Percentiles rank a stretch among this genome's conserved stretches.
Conservation (phyloP, 2,329 filamentous ascomycete species). For the Gnomoniopsis sp. region DNA sequence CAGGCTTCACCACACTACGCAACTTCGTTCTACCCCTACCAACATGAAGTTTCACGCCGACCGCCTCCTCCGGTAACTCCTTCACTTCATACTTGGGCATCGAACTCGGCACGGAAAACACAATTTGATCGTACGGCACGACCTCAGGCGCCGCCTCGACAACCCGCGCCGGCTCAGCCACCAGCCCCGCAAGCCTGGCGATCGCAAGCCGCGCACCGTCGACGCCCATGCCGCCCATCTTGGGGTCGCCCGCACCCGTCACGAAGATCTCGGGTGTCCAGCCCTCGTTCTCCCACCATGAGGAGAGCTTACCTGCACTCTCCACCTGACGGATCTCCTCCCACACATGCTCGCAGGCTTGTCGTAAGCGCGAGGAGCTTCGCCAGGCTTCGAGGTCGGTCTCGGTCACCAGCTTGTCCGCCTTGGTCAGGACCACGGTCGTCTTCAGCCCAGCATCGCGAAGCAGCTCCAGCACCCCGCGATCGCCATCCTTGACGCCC, state of each 20-base stretch:
- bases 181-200: conserved; percentile 30
- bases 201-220: conserved; percentile 31
- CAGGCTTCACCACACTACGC: background rate
- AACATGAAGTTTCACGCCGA: conserved; percentile 1
- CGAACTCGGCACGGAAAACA: conserved; percentile 19
- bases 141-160: conserved; percentile 19
- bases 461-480: conserved; percentile 44
- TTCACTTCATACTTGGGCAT: conserved; percentile 1
- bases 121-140: conserved; percentile 33
- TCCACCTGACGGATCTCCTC: conserved; percentile 26
- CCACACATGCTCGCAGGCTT: conserved; percentile 28
- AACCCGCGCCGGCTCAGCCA: conserved; percentile 20
- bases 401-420: conserved; percentile 42
- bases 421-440: conserved; percentile 53
- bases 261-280: conserved; percentile 32
- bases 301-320: conserved; percentile 21
- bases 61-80: conserved; percentile 13
- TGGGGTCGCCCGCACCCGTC: conserved; percentile 31
- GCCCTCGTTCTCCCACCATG: conserved; percentile 25
- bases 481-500: conserved; percentile 46
- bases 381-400: conserved; percentile 5
- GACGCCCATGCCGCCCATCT: conserved; percentile 27
- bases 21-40: conserved; percentile 2
- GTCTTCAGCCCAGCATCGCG: conserved; percentile 42
- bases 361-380: background rate